Conservation (phyloP, 345 rosid genomes). For the Eucalyptus erythrocorys region DNA sequence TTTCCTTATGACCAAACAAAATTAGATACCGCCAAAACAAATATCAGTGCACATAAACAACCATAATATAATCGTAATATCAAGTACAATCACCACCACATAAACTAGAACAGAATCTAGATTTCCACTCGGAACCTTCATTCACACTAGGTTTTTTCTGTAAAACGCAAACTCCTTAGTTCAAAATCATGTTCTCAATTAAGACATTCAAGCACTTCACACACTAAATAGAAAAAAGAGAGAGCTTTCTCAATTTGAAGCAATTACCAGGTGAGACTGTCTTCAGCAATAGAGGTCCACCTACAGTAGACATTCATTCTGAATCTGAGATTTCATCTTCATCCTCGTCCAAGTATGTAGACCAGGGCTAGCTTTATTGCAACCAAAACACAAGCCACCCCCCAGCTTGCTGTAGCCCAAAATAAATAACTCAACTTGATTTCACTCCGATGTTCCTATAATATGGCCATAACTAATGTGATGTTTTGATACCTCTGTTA, state of each 20-base stretch:
- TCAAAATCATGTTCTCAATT: neutral
- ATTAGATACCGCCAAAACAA: neutral
- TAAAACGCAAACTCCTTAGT: neutral
- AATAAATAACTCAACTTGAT: too few relatives aligned
- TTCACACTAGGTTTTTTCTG: too few relatives aligned
- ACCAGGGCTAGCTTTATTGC: too few relatives aligned
- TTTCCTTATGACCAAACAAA: neutral
- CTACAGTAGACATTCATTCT: neutral
- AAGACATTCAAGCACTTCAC: neutral
- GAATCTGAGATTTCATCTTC: neutral
- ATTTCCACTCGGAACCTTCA: neutral
- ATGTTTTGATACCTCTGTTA: too few relatives aligned
- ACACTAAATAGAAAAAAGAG: too few relatives aligned
- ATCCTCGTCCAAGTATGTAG: too few relatives aligned
- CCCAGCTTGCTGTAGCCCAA: constrained; percentile 44
- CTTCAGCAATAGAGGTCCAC: too few relatives aligned
- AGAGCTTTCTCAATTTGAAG: too few relatives aligned
- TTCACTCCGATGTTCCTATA: too few relatives aligned
- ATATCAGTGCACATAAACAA: neutral
- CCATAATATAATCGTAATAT: neutral
- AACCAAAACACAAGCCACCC: constrained; percentile 43
- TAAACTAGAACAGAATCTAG: neutral
- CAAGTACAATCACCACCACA: neutral
- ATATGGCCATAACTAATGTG: too few relatives aligned
- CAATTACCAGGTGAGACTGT: too few relatives aligned